Conservation (phyloP, 768 basidiomycete genomes). For the Mycena epipterygia region DNA sequence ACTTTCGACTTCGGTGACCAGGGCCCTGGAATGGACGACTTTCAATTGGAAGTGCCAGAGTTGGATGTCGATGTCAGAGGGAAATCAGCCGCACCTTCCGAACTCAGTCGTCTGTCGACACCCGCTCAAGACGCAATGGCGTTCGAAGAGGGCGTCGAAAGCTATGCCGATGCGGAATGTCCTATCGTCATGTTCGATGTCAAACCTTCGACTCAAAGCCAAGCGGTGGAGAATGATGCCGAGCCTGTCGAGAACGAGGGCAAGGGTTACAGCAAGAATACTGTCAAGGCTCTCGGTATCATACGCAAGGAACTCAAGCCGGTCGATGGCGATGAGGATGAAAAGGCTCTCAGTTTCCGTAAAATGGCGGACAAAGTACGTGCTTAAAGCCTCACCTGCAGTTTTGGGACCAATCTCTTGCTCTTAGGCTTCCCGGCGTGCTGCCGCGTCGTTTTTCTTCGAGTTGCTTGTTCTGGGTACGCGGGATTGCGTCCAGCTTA, state of each 20-base stretch:
- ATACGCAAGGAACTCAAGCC: conserved; percentile 81
- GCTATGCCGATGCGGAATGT: conserved; percentile 78
- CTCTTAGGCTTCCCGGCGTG: conserved; percentile 85
- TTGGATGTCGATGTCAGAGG: conserved; percentile 57
- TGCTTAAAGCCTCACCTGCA: neutral
- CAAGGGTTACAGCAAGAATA: conserved; percentile 91
- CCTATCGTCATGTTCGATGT: conserved; percentile 88
- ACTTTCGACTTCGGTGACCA: conserved; percentile 76
- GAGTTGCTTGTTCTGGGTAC: conserved; percentile 96
- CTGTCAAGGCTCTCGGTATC: conserved; percentile 84
- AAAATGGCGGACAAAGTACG: conserved; percentile 83
- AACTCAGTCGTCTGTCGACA: conserved; percentile 75
- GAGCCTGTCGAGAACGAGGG: conserved; percentile 64
- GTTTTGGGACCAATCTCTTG: conserved; percentile 2
- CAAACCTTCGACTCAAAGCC: conserved; percentile 66
- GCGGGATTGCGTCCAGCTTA: conserved; percentile 88
- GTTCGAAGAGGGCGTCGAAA: conserved; percentile 72
- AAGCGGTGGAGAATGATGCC: conserved; percentile 57
- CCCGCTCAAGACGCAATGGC: conserved; percentile 67
- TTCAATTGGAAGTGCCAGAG: conserved; percentile 77
- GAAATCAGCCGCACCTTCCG: conserved; percentile 67
- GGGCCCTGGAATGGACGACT: conserved; percentile 71
- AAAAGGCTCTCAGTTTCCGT: conserved; percentile 82
- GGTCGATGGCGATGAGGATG: conserved; percentile 56
- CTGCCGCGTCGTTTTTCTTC: conserved; percentile 97